These are phyloP conservation scores for Cupressus sempervirens DNA, from an alignment of 75 land plant species.

Conservation along the genomic window DNA sequence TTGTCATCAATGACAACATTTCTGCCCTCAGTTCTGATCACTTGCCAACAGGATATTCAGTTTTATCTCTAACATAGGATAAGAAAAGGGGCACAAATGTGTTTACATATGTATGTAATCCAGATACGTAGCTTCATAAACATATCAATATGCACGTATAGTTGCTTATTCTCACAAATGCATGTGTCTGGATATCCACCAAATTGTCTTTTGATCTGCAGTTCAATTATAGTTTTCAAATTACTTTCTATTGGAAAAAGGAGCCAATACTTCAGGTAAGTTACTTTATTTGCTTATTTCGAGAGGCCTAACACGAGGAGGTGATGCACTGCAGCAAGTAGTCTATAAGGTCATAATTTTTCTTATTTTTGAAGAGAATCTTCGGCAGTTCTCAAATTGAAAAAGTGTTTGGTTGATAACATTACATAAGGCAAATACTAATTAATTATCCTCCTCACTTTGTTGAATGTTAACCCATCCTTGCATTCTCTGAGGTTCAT, in stretches of 20 bases:
- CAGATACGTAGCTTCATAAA: background rate
- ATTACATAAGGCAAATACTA: background rate
- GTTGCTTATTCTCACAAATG: background rate
- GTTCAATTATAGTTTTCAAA: background rate
- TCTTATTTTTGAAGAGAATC: background rate
- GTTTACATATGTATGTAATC: background rate
- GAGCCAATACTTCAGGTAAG: background rate
- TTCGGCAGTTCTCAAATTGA: background rate
- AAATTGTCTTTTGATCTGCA: background rate
- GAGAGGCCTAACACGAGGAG: background rate
- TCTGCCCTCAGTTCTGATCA: too few relatives aligned
- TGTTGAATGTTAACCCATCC: background rate
- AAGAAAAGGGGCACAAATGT: background rate
- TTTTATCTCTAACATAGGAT: background rate
- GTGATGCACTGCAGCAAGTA: background rate
- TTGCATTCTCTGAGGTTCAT: slow-evolving; percentile 6
- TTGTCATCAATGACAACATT: too few relatives aligned
- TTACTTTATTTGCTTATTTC: background rate
- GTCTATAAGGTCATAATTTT: background rate
- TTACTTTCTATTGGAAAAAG: background rate
- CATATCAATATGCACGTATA: background rate
- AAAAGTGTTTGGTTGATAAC: background rate
- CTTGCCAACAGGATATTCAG: background rate
- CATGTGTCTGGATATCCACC: background rate
- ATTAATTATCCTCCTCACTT: background rate